Evolutionary conservation across 2,329 filamentous ascomycete genomes (phyloP), one percentile per base, ranked within the genome.

Genomic region (Fusarium redolens): DNA sequence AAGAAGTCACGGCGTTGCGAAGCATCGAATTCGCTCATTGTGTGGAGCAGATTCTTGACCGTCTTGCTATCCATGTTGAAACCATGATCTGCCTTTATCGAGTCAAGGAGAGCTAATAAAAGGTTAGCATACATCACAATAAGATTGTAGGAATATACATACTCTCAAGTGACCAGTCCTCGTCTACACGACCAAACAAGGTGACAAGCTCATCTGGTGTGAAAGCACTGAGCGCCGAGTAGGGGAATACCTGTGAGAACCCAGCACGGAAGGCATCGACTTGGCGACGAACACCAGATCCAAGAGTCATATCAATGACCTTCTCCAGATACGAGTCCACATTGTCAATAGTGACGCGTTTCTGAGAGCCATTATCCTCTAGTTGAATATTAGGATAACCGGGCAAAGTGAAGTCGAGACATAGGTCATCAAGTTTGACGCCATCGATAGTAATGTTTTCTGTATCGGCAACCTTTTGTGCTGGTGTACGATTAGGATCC

Each of bases 21-120:
- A 4, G 88, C 83, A 12, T 88, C 89, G 60, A 98, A 88, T 79
- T 97, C 93, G 80, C 95, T 98, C 96, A 99, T 98, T 14, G 92
- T 92, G 78, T 98, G 95, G 22, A 99, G 87, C 73, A 99, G 82
- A 78, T 99, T 98, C 78, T 92, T 94, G 52, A 99, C 95, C 78
- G 93, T 98, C 84, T 92, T 93, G 86, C 96, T 98, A 80, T 99
- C 96, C 90, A 99, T 96, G 77, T 98, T 99, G 86, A 94, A 99
- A 13, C 96, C 96, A 80, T 99, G 96, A 77, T 99, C 96, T 33
- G 96, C 96, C 85, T 99, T 99, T 85, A 99, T 96, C 1, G 96
- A 98, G 79, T 99, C 96, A 90, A 97, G 97, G 44, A 99, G 90
- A 67, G 96, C 94, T 96, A 43, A 65, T 77, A 54, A 77, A 70